Evolutionary conservation across 495 filamentous ascomycete species (phyloP), one percentile per base, ranked within the genome.

Genomic region (Lophium mytilinum): DNA sequence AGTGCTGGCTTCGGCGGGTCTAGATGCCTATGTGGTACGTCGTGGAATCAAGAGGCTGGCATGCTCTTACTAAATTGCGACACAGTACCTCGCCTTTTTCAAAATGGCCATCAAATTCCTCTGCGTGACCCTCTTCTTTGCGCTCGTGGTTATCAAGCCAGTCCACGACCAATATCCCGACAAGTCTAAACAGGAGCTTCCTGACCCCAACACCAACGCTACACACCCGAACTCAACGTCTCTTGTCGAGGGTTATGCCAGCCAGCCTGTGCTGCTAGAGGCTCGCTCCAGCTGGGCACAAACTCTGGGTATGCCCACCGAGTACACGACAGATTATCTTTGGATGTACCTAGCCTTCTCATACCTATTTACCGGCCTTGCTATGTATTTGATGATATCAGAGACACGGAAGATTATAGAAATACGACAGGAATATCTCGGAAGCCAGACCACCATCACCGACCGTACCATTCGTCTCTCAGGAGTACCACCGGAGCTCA

Each of bases 331-430:
- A 1, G 71, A 74, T 50, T 95, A 93, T 66, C 74, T 96, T n/a
- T 96, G 90, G 90, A 88, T 92, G 49, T 95, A 96, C 66, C 77
- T 96, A 9, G 75, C 85, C 24, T 96, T 97, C 65, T 85, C 90
- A 7, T 99, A 95, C 72, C 72, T 96, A 24, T 97, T 97, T 69
- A 92, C 84, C 14, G 81, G 76, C 0, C 70, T 97, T 39, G 85
- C 84, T 0, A 70, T 96, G n/a, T 95, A 89, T 64, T 76, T 95
- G 61, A 81, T 96, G 62, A 74, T 91, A 30, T 79, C 78, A 14
- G 84, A 95, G 70, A 96, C 94, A 1, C 77, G 83, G 56, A 85
- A 81, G 52, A 83, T 99, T 24, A 92, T 97, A 55, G 78, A 83
- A 42, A 78, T 89, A 30, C 80, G 94, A 18, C 94, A 99, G 68